Evolutionary conservation across 768 basidiomycete genomes (phyloP).

Genomic region (Heimioporus sp.): DNA sequence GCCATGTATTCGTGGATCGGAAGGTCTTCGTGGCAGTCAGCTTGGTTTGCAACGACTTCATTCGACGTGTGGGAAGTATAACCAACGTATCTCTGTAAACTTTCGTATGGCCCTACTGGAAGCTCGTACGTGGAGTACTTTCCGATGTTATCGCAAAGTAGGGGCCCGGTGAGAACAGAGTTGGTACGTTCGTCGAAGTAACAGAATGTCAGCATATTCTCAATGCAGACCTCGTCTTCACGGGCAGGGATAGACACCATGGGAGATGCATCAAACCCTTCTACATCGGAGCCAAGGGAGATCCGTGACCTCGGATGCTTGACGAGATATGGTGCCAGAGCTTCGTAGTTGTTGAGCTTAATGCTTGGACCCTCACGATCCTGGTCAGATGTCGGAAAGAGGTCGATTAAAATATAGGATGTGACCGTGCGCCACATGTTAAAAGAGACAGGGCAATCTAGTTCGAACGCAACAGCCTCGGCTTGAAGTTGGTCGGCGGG

Average conservation of each 20-base stretch:
- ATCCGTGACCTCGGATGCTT: slow-evolving; percentile 25
- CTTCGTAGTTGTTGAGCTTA: slow-evolving; percentile 2
- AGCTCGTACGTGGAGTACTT: slow-evolving; percentile 33
- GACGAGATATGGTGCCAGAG: neutral
- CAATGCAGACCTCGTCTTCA: slow-evolving; percentile 19
- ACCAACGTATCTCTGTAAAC: slow-evolving; percentile 35
- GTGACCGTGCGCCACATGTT: slow-evolving; percentile 33
- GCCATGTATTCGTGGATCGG: slow-evolving; percentile 44
- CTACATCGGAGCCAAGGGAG: slow-evolving; percentile 36
- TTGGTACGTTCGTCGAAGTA: slow-evolving; percentile 23
- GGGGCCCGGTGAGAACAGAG: slow-evolving; percentile 14
- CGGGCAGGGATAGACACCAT: slow-evolving; percentile 11
- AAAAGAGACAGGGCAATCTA: slow-evolving; percentile 36
- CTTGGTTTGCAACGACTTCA: slow-evolving; percentile 39
- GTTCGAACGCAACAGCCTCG: slow-evolving; percentile 40
- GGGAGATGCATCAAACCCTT: too few species aligned
- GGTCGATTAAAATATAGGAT: slow-evolving; percentile 31
- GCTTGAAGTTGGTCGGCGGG: slow-evolving; percentile 25
- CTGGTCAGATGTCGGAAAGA: slow-evolving; percentile 21
- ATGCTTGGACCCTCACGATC: neutral
- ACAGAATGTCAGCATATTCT: slow-evolving; percentile 29
- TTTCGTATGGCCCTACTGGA: slow-evolving; percentile 29
- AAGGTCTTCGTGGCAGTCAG: slow-evolving; percentile 38
- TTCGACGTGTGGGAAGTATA: slow-evolving; percentile 41
- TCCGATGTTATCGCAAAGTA: too few species aligned